Evolutionary conservation across 352 stramenopile species (phyloP), one percentile per base, ranked within the genome.

Genomic region (Lagenidium sp.): DNA sequence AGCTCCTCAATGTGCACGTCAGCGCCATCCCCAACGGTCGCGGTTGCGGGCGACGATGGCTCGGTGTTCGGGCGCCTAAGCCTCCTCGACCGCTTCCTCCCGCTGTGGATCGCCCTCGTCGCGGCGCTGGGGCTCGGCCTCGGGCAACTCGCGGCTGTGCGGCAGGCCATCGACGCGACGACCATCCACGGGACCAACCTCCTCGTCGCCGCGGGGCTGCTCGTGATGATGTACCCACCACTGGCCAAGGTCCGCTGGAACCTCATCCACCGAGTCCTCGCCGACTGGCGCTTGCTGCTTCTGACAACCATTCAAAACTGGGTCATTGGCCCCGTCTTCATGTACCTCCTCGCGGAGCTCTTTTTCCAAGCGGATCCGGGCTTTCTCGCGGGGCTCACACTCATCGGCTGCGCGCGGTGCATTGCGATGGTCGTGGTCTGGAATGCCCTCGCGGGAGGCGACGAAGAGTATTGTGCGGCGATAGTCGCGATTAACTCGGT

Each of bases 381-480:
- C 10, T 87, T 78, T 55, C 63, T 86, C 32, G 60, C 70, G 0
- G 78, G 78, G 5, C 74, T 85, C 38, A 80, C 63, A 29, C 60
- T 88, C 46, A 63, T 91, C 4, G 78, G 78, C 1, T 84, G 72
- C 39, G 57, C 72, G 36, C 65, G 75, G 6, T 91, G 73, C 48
- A 91, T 85, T 29, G 75, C 68, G 16, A 91, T 91, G 78, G 78
- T 88, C 44, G 79, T 91, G 56, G 79, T 91, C 46, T 91, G 75
- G 78, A 83, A 80, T 50, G 57, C 51, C 22, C 52, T 91, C 13
- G 72, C 75, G 20, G 55, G 56, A 2, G 75, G 75, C 1, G 68
- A 91, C 48, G 50, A 73, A 25, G 72, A 82, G 44, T 83, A 82
- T 44, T 78, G 75, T 13, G 65, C 79, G 0, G 65, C 72, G 25